These are phyloP conservation scores for Ascoidea tarda DNA, from an alignment of 805 yeast genomes.

Conservation along the genomic window DNA sequence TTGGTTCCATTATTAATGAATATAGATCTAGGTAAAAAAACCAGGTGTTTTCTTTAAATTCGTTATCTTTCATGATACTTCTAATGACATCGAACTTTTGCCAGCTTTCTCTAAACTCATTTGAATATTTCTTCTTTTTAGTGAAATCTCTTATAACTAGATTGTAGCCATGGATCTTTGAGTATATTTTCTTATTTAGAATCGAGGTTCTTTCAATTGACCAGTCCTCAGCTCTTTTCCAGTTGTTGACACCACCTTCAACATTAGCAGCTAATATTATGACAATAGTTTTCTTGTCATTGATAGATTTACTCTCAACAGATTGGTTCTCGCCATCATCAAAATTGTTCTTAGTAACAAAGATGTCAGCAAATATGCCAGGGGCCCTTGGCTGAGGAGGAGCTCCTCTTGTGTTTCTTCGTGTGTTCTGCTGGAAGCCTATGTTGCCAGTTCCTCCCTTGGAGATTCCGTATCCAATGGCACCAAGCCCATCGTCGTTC, in stretches of 20 bases:
- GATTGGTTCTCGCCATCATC: not conserved
- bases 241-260: slow-evolving; percentile 25
- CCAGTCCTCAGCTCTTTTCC: slow-evolving; percentile 27
- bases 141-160: slow-evolving; percentile 30
- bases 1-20: slow-evolving; percentile 27
- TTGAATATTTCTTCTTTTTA: slow-evolving; percentile 31
- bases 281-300: slow-evolving; percentile 18
- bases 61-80: slow-evolving; percentile 17
- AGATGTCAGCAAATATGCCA: slow-evolving; percentile 2
- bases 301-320: not conserved
- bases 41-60: slow-evolving; percentile 20
- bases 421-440: slow-evolving; percentile 12
- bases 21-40: slow-evolving; percentile 27
- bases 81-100: slow-evolving; percentile 25
- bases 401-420: slow-evolving; percentile 12
- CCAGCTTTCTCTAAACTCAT: slow-evolving; percentile 35
- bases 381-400: slow-evolving; percentile 13
- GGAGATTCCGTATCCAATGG: slow-evolving; percentile 14
- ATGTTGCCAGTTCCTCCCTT: slow-evolving; percentile 16
- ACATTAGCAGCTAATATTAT: slow-evolving; percentile 25
- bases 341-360: slow-evolving; percentile 9
- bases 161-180: slow-evolving; percentile 34
- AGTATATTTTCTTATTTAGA: slow-evolving; percentile 31
- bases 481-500: slow-evolving; percentile 10
- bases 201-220: slow-evolving; percentile 33